phyloP scores from a whole-genome alignment of 1,139 yeast genomes.

The Schizosaccharomyces versatilis region DNA sequence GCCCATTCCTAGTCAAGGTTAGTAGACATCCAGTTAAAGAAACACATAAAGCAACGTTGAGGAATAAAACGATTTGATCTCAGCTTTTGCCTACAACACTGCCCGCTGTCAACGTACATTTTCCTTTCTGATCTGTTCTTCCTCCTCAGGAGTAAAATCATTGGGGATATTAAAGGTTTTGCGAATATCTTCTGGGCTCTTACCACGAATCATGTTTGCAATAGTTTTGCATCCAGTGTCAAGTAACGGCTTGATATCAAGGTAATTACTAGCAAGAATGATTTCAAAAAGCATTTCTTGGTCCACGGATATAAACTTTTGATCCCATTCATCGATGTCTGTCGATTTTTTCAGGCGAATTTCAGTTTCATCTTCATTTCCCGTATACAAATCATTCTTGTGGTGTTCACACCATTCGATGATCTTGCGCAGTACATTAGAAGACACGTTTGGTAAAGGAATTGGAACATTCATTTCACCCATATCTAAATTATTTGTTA shows the following conservation, averaged over 20 bases:
- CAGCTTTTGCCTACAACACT: no score
- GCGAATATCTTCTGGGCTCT: conserved; percentile 89
- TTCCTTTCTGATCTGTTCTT: conserved; percentile 73
- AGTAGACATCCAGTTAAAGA: no score
- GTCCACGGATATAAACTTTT: conserved; percentile 82
- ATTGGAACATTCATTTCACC: conserved; percentile 68
- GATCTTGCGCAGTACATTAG: conserved; percentile 65
- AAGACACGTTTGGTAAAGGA: conserved; percentile 27
- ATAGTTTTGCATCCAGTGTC: conserved; percentile 94
- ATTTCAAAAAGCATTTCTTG: conserved; percentile 97
- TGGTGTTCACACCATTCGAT: conserved; percentile 96
- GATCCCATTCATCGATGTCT: conserved; percentile 80
- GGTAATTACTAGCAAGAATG: conserved; percentile 74
- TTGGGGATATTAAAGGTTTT: conserved; percentile 81
- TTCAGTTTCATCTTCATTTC: conserved; percentile 34
- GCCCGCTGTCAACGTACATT: neutral
- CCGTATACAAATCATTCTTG: conserved; percentile 33
- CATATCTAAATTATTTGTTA: conserved; percentile 19
- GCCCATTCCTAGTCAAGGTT: conserved; percentile 85
- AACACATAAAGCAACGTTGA: no score
- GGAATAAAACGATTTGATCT: no score
- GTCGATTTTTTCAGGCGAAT: conserved; percentile 16
- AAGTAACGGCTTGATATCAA: conserved; percentile 76
- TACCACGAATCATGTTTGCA: conserved; percentile 94
- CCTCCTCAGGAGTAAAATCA: conserved; percentile 95